A percentile compares a stretch with the other conserved stretches of the same genome.
These are phyloP conservation scores for Aegilops bicornis DNA, from an alignment of 176 grass and related monocot genomes.

Conservation along the genomic window DNA sequence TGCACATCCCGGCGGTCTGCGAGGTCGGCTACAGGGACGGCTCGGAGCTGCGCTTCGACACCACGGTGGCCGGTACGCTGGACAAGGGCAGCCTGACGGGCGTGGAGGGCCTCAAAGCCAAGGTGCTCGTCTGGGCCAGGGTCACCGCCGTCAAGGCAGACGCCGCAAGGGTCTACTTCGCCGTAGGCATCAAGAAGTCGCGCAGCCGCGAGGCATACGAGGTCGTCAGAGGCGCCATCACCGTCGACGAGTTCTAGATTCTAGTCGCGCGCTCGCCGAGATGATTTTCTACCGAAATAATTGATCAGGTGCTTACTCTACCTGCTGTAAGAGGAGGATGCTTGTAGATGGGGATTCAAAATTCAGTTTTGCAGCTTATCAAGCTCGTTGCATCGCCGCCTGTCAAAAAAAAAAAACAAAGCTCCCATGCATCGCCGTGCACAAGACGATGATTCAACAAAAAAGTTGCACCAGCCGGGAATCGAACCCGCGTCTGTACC, in stretches of 20 bases:
- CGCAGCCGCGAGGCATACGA: conserved; percentile 74
- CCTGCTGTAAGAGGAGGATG: not conserved
- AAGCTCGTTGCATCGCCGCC: no score
- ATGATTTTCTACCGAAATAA: conserved; percentile 14
- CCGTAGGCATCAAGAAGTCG: conserved; percentile 71
- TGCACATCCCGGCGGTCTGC: conserved; percentile 75
- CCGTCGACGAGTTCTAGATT: conserved; percentile 65
- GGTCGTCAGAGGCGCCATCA: conserved; percentile 56
- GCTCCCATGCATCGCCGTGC: no score
- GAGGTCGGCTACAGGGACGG: conserved; percentile 90
- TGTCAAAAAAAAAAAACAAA: no score
- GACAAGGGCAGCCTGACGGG: conserved; percentile 60
- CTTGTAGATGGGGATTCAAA: not conserved
- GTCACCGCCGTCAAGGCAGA: conserved; percentile 75
- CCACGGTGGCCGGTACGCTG: conserved; percentile 55
- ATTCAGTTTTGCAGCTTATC: not conserved
- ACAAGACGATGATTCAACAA: not conserved
- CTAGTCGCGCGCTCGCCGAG: not conserved
- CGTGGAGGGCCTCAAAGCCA: conserved; percentile 90
- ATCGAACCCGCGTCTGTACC: conserved; percentile 75
- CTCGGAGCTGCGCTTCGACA: conserved; percentile 75
- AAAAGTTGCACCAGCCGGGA: conserved; percentile 42
- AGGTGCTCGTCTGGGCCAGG: conserved; percentile 86
- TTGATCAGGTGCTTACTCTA: not conserved
- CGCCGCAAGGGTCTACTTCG: conserved; percentile 76